Conservation (phyloP, 495 filamentous ascomycete genomes). For the Margaritispora aquatica region DNA sequence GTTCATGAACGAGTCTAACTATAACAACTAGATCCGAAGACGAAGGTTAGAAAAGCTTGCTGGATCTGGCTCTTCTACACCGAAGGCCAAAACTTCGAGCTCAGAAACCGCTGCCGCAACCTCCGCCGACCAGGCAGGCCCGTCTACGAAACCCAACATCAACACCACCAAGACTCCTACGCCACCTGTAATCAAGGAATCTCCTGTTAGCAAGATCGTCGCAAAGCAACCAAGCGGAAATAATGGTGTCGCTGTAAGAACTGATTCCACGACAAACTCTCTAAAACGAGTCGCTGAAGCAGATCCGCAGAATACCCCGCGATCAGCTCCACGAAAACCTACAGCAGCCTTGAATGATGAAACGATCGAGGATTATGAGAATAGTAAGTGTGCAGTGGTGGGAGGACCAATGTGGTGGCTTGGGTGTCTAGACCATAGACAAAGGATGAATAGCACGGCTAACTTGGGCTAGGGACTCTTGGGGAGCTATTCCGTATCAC, state of each 20-base stretch:
- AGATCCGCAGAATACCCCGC: slow-evolving; percentile 16
- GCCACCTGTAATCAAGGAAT: slow-evolving; percentile 12
- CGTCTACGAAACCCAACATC: slow-evolving; percentile 24
- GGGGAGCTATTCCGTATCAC: slow-evolving; percentile 67
- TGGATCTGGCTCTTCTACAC: slow-evolving; percentile 21
- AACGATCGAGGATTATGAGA: slow-evolving; percentile 58
- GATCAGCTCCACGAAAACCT: slow-evolving; percentile 7
- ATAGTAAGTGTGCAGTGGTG: slow-evolving; percentile 34
- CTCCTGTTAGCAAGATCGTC: slow-evolving; percentile 12
- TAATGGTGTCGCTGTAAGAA: slow-evolving; percentile 11
- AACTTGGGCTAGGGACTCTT: slow-evolving; percentile 37
- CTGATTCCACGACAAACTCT: background rate
- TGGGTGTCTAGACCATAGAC: too few relatives aligned
- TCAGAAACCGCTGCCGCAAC: slow-evolving; percentile 1
- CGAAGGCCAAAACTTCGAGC: slow-evolving; percentile 1
- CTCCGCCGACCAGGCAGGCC: background rate
- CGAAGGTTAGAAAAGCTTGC: slow-evolving; percentile 37
- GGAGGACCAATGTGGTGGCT: too few relatives aligned
- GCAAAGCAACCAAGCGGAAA: slow-evolving; percentile 2
- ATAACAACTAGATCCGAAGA: slow-evolving; percentile 31
- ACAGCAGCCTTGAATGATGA: slow-evolving; percentile 22
- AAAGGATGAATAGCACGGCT: background rate
- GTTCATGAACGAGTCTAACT: too few relatives aligned
- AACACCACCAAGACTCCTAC: slow-evolving; percentile 22
- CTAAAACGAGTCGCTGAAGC: slow-evolving; percentile 14